Conservation (phyloP, 2,329 filamentous ascomycete species). For the Fusarium hostae region DNA sequence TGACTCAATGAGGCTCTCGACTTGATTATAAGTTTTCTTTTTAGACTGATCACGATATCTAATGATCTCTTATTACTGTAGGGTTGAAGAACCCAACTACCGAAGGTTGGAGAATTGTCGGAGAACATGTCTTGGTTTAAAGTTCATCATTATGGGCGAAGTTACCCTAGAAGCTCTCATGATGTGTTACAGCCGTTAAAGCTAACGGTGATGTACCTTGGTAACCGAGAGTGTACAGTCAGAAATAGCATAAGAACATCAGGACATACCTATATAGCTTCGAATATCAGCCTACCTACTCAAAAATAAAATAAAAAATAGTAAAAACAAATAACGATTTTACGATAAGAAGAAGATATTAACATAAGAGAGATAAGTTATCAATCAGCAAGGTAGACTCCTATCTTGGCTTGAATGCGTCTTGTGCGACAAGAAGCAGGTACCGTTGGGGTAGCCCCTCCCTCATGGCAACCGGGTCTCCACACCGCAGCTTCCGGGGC, state of each 20-base stretch:
- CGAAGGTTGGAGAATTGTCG: not conserved
- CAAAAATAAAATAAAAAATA: no score
- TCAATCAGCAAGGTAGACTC: not conserved
- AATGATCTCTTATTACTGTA: not conserved
- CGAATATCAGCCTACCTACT: no score
- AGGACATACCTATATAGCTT: no score
- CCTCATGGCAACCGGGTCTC: slow-evolving; percentile 36
- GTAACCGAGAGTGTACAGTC: not conserved
- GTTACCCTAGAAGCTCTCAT: slow-evolving; percentile 10
- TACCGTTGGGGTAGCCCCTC: not conserved
- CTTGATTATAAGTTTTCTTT: not conserved
- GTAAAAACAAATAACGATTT: no score
- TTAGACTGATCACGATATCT: not conserved
- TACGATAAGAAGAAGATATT: no score
- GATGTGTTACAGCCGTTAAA: not conserved
- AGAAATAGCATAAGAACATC: not conserved
- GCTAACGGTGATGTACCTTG: not conserved
- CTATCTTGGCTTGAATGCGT: not conserved
- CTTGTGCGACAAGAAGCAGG: slow-evolving; percentile 9
- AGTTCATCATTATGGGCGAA: not conserved
- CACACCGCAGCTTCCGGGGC: slow-evolving; percentile 27
- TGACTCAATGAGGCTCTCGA: not conserved
- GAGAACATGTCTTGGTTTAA: not conserved
- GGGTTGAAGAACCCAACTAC: not conserved
- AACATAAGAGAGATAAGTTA: not conserved